These are phyloP conservation scores for Mortierella sp. DNA, from an alignment of 371 early-diverging fungal species.

Conservation along the genomic window DNA sequence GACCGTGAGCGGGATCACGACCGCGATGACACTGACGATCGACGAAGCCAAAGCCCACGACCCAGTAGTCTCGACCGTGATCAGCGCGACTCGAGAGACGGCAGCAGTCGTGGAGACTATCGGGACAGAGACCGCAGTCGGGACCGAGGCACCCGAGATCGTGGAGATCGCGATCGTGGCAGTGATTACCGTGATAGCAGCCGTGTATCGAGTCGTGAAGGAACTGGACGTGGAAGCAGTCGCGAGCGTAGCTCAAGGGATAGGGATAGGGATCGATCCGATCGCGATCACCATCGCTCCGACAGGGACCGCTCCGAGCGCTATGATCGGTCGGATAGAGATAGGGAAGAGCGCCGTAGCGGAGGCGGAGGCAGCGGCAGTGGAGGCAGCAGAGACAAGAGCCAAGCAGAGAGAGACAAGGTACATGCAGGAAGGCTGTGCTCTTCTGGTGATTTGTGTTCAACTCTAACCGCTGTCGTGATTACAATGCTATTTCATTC, in stretches of 20 bases:
- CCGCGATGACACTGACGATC: slow-evolving; percentile 33
- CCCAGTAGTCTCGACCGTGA: slow-evolving; percentile 27
- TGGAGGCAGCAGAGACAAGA: slow-evolving; percentile 21
- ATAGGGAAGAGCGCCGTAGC: too few species aligned
- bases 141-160: slow-evolving; percentile 16
- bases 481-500: neutral
- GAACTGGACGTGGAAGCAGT: slow-evolving; percentile 36
- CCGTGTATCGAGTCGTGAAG: slow-evolving; percentile 37
- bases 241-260: slow-evolving; percentile 49
- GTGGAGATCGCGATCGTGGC: slow-evolving; percentile 26
- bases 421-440: slow-evolving; percentile 14
- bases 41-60: slow-evolving; percentile 43
- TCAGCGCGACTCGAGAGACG: slow-evolving; percentile 21
- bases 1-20: slow-evolving; percentile 2
- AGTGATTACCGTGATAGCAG: slow-evolving; percentile 20
- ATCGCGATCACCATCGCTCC: slow-evolving; percentile 21
- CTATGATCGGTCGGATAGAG: too few species aligned
- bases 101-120: slow-evolving; percentile 13
- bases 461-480: neutral
- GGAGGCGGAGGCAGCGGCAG: slow-evolving; percentile 10
- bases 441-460: too few species aligned
- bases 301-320: too few species aligned
- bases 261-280: slow-evolving; percentile 34
- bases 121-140: slow-evolving; percentile 13
- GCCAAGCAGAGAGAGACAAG: slow-evolving; percentile 44